Evolutionary conservation across 306 rosid genomes (phyloP).

Genomic region (Gastrolobium villosum): DNA sequence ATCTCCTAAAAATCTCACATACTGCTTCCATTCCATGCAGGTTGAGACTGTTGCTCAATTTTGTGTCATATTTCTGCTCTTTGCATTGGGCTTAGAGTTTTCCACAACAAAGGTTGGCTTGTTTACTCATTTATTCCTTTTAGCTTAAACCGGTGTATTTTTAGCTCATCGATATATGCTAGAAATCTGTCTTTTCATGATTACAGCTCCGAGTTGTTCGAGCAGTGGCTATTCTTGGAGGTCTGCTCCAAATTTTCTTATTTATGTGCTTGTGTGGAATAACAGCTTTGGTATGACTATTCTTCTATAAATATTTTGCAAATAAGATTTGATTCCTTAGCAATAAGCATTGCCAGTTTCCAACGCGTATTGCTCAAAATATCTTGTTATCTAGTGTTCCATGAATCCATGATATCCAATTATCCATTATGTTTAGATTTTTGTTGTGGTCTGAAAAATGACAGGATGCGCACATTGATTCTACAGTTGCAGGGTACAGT

Average conservation of each 20-base stretch:
- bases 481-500: too few species aligned
- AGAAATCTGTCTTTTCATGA: constrained; percentile 39
- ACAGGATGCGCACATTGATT: too few species aligned
- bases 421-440: not conserved
- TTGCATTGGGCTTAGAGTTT: constrained; percentile 95
- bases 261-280: constrained; percentile 96
- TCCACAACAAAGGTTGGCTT: constrained; percentile 81
- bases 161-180: constrained; percentile 35
- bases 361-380: not conserved
- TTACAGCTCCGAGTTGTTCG: constrained; percentile 94
- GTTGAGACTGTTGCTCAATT: constrained; percentile 99
- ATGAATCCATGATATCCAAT: constrained; percentile 30
- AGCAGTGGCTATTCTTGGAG: constrained; percentile 96
- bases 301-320: constrained; percentile 39
- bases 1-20: constrained; percentile 18
- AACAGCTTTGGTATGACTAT: constrained; percentile 78
- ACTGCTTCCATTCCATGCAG: constrained; percentile 56
- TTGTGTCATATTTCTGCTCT: constrained; percentile 97
- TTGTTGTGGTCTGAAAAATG: constrained; percentile 18
- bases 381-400: constrained; percentile 9
- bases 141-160: constrained; percentile 35
- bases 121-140: constrained; percentile 31
- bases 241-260: constrained; percentile 89
- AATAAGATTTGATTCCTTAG: not conserved
- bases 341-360: constrained; percentile 11